A percentile compares a stretch with the other conserved stretches of the same genome.
phyloP scores from a whole-genome alignment of 306 rosid genomes.

The Gleditsia sinensis region DNA sequence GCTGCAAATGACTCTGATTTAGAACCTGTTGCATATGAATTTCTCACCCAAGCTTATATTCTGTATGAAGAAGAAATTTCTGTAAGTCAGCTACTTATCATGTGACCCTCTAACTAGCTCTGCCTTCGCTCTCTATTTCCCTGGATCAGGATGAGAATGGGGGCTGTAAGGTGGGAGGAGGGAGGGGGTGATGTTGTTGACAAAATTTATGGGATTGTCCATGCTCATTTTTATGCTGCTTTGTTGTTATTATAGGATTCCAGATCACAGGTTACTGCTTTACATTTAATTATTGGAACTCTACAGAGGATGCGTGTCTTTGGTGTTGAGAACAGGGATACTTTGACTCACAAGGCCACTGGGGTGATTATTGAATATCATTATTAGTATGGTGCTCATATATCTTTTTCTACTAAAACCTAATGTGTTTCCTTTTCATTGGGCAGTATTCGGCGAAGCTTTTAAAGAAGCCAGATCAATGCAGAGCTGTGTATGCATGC shows the following conservation, averaged over 20 bases:
- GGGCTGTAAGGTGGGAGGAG: conserved; percentile 8
- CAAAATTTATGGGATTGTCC: conserved; percentile 17
- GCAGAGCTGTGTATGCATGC: conserved; percentile 93
- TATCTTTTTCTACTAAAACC: conserved; percentile 10
- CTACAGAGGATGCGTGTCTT: conserved; percentile 97
- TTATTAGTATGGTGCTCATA: conserved; percentile 1
- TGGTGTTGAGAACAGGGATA: conserved; percentile 96
- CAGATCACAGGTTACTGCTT: conserved; percentile 86
- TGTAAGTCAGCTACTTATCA: conserved; percentile 48
- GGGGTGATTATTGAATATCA: conserved; percentile 64
- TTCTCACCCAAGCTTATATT: conserved; percentile 94
- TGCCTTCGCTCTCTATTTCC: background rate
- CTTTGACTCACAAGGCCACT: conserved; percentile 97
- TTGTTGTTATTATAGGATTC: conserved; percentile 68
- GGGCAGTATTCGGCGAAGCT: conserved; percentile 94
- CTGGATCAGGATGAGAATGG: background rate
- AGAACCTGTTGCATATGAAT: conserved; percentile 93
- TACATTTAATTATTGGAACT: conserved; percentile 90
- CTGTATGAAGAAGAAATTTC: conserved; percentile 97
- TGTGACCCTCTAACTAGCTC: conserved; percentile 10
- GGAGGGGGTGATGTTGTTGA: background rate
- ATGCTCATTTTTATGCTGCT: conserved; percentile 24
- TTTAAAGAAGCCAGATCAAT: conserved; percentile 93
- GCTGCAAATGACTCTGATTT: conserved; percentile 96
- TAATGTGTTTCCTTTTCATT: conserved; percentile 20